Evolutionary conservation across 2,329 filamentous ascomycete species (phyloP).

Genomic region (Phyllosticta citribraziliensis): DNA sequence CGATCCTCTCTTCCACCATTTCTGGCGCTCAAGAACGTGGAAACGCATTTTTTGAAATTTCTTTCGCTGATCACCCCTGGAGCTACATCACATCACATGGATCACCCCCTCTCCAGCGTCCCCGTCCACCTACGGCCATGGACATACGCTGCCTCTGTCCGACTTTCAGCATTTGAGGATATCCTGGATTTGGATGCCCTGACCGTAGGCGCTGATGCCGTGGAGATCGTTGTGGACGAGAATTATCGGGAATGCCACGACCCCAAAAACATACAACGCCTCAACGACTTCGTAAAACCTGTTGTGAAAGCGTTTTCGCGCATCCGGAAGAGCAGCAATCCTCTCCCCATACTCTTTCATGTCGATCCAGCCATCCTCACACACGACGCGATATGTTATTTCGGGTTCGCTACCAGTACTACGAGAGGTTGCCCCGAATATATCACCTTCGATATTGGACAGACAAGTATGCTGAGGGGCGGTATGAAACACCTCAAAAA

Average conservation of each 20-base stretch:
- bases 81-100: slow-evolving; percentile 47
- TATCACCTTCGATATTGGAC: slow-evolving; percentile 47
- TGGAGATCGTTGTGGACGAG: slow-evolving; percentile 43
- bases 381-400: slow-evolving; percentile 33
- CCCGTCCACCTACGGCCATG: slow-evolving; percentile 51
- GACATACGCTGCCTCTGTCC: slow-evolving; percentile 57
- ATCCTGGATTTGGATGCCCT: slow-evolving; percentile 52
- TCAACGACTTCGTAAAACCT: slow-evolving; percentile 19
- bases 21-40: slow-evolving; percentile 56
- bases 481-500: slow-evolving; percentile 29
- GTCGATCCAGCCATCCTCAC: slow-evolving; percentile 21
- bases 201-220: slow-evolving; percentile 57
- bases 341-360: slow-evolving; percentile 34
- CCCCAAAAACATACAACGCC: slow-evolving; percentile 49
- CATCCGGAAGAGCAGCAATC: neutral
- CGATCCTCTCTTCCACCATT: slow-evolving; percentile 44
- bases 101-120: slow-evolving; percentile 53
- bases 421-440: slow-evolving; percentile 54
- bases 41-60: slow-evolving; percentile 61
- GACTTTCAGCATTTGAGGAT: slow-evolving; percentile 44
- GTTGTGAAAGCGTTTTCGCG: slow-evolving; percentile 7
- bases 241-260: slow-evolving; percentile 8
- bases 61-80: slow-evolving; percentile 50
- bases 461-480: slow-evolving; percentile 33
- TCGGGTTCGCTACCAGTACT: slow-evolving; percentile 50